A percentile compares a stretch with the other conserved stretches of the same genome.
phyloP scores from a whole-genome alignment of 78 protist genomes.

The Cavenderia fasciculata region DNA sequence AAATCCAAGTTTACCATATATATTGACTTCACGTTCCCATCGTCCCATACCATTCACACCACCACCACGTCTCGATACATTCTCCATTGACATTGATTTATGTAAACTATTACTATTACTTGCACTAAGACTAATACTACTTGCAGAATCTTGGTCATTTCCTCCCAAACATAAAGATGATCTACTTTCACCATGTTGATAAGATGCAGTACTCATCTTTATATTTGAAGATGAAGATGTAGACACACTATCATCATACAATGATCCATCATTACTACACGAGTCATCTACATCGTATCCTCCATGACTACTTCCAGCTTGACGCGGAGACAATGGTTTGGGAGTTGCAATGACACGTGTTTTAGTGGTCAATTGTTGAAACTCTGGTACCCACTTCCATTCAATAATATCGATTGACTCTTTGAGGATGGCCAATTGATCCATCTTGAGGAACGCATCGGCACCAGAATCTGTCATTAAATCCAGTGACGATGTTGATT shows the following conservation, averaged over 20 bases:
- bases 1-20: conserved; percentile 34
- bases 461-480: not conserved
- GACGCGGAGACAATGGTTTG: not conserved
- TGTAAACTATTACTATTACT: too few species aligned
- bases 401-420: conserved; percentile 35
- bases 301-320: not conserved
- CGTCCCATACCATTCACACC: too few species aligned
- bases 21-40: not conserved
- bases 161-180: too few species aligned
- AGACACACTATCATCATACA: not conserved
- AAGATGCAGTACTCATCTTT: too few species aligned
- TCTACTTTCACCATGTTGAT: too few species aligned
- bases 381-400: conserved; percentile 57
- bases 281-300: not conserved
- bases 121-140: too few species aligned
- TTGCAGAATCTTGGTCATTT: too few species aligned
- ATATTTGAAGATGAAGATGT: too few species aligned
- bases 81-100: too few species aligned
- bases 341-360: not conserved
- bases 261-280: not conserved
- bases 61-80: not conserved
- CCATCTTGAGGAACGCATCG: not conserved
- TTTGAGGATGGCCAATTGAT: conserved; percentile 31
- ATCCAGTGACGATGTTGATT: not conserved
- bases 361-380: not conserved